Base-by-base conservation (phyloP, 1,284 basidiomycete species). In the Pseudozyma pruni region DNA sequence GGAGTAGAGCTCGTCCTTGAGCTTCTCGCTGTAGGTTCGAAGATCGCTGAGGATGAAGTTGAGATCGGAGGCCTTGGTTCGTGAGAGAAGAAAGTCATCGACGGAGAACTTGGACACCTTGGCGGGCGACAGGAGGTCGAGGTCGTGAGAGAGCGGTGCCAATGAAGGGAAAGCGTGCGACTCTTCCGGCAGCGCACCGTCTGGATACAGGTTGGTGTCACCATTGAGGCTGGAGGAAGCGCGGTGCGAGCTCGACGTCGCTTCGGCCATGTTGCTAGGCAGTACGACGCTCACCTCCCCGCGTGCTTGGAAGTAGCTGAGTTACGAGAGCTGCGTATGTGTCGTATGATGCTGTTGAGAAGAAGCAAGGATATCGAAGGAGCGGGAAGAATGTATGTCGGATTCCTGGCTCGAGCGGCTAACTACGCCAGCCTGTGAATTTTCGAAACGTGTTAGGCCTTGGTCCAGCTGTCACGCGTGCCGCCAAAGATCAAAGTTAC, bases 1-100 rank as follows among this genome's bases (percentile, higher is more conserved):
- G 78, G 89, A 89, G 27, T 97, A 92, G 27, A 98, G 87, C 81
- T 96, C 93, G 80, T 94, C 91, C 79, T 94, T 93, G 72, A 98
- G 84, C 14, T 87, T 86, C 0, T 88, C 87, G 57, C 93, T 86
- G 83, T 97, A 97, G 56, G 90, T 89, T 27, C 93, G 87, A 14
- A 98, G 86, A 80, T 98, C 94, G 16, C 87, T 84, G 50, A 93
- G 89, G 33, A 97, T 86, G 81, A 95, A 93, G 41, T 90, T 89
- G 13, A 96, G 87, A 10, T 78, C 74, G n/a, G 93, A 91, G 0
- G 90, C 91, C 76, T 93, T 90, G 32, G 91, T 87, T 42, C 94
- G 88, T 8, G 92, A 93, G 33, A 94, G 87, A 10, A 97, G 87
- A 82, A 98, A 97, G 2, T 88, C 87, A 79, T 97, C 93, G 25